Evolutionary conservation across 768 basidiomycete genomes (phyloP), one percentile per base, ranked within the genome.

Genomic region (Russula vinacea): DNA sequence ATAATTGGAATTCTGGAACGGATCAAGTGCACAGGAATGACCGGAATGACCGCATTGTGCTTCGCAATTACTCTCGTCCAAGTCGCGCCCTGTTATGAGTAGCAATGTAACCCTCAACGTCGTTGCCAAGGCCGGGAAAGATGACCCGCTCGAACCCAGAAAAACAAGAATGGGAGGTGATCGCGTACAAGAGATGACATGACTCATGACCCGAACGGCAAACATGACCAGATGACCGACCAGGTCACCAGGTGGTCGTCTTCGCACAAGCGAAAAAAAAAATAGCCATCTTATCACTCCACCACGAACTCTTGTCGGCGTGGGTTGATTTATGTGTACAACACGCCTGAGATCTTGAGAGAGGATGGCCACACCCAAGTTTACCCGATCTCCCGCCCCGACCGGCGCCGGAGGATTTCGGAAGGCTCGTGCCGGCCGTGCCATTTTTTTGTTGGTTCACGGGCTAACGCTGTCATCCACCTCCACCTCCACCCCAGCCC

Each of bases 401-500:
- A 16, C 14, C 13, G 50, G 40, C 62, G 62, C 50, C 50, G 42
- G 56, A 63, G 45, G 37, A n/a, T n/a, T n/a, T 39, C 62, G 56
- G 62, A 58, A 47, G 2, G 47, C 22, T 16, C 5, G 22, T 19
- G 24, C 50, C 62, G 19, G 19, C 7, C 29, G 35, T 3, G 4
- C 10, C 42, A 45, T 45, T 64, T 64, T 58, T 64, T 35, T 37
- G 54, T 26, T 39, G 32, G 24, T 14, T 42, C 11, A 24, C 42
- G 40, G 19, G 22, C 3, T 33, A 22, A 29, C 50, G 16, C 70
- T 64, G 65, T 69, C 70, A 60, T 57, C 62, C 53, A 52, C 65
- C 62, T 44, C 63, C 61, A 66, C 58, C 56, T 63, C 65, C 64
- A 71, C 44, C 44, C 22, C 63, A 60, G 32, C 42, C n/a, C 33